These are phyloP conservation scores for Hevea brasiliensis DNA, from an alignment of 345 rosid species.

Conservation along the genomic window DNA sequence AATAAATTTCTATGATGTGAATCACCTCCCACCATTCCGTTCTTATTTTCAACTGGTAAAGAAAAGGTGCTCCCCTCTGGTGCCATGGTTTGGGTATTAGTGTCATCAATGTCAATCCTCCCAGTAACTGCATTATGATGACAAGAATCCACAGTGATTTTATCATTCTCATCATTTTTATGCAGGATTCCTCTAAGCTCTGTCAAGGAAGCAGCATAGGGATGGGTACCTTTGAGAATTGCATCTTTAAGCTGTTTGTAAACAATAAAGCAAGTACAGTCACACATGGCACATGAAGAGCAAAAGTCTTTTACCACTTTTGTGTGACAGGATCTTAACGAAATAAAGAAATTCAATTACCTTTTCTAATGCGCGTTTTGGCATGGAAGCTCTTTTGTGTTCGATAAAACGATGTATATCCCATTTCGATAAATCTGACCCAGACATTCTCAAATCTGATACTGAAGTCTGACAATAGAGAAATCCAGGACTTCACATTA, in stretches of 20 bases:
- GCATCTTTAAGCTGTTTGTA: conserved; percentile 51
- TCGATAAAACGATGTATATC: conserved; percentile 46
- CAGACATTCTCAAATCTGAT: conserved; percentile 32
- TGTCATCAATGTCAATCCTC: conserved; percentile 13
- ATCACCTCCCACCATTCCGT: conserved; percentile 18
- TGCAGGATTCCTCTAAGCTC: conserved; percentile 36
- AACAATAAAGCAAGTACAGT: conserved; percentile 8
- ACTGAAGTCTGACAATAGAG: conserved; percentile 30
- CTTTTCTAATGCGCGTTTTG: conserved; percentile 47
- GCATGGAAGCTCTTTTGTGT: conserved; percentile 52
- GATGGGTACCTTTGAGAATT: conserved; percentile 29
- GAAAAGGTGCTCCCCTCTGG: conserved; percentile 22
- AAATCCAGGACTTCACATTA: background rate
- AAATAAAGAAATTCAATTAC: conserved; percentile 27
- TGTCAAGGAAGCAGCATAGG: conserved; percentile 36
- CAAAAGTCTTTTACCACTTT: background rate
- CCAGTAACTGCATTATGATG: conserved; percentile 8
- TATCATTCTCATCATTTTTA: conserved; percentile 11
- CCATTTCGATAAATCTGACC: conserved; percentile 45
- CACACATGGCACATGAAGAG: conserved; percentile 4
- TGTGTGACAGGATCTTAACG: conserved; percentile 2
- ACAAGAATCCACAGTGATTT: background rate
- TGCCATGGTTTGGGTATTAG: conserved; percentile 15
- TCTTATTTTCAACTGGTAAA: conserved; percentile 20
- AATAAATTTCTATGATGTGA: conserved; percentile 3